Evolutionary conservation across 1,139 yeast genomes (phyloP), one percentile per base, ranked within the genome.

Genomic region (Zygoascus sp.): DNA sequence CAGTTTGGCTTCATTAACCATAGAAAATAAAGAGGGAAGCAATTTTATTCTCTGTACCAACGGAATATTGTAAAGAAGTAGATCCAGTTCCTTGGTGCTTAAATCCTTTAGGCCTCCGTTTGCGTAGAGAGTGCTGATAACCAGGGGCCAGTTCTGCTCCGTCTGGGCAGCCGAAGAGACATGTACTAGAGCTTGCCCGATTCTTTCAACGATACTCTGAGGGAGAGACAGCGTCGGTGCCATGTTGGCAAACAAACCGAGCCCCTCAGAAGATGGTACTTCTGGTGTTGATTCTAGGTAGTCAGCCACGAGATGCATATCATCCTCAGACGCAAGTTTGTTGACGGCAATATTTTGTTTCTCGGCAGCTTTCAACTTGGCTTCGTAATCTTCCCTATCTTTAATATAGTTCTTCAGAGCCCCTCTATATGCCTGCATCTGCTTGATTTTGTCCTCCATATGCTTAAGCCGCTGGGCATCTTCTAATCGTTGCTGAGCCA

Each of bases 1-100:
- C 16, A 62, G 39, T 1, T 42, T 45, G 1, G 66, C 60, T 9
- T 55, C 57, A 2, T 45, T 40, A 39, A 64, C 50, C 63, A 65
- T 56, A 20, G 55, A 56, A 27, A 61, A 60, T 2, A 69, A 48
- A 27, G 48, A 23, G 0, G 59, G 53, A 6, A 57, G 47, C 1
- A 46, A 40, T 2, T 45, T 30, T 0, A 58, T 57, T 17, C 68
- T 49, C 30, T 56, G 57, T 8, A 48, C 50, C 23, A 61, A 36
- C 1, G 70, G 69, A 11, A 66, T 59, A 17, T 50, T 36, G 9
- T 44, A 40, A 21, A 64, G 44, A 8, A 67, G 48, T 6, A 32
- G 32, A 38, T 62, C 60, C 17, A 62, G 57, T 15, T 64, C 68
- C 1, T 36, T 36, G 2, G 42, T 40, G 0, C 56, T 44, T 10